These are phyloP conservation scores for Penicillium thymicola DNA, from an alignment of 2,329 filamentous ascomycete genomes.

Conservation along the genomic window DNA sequence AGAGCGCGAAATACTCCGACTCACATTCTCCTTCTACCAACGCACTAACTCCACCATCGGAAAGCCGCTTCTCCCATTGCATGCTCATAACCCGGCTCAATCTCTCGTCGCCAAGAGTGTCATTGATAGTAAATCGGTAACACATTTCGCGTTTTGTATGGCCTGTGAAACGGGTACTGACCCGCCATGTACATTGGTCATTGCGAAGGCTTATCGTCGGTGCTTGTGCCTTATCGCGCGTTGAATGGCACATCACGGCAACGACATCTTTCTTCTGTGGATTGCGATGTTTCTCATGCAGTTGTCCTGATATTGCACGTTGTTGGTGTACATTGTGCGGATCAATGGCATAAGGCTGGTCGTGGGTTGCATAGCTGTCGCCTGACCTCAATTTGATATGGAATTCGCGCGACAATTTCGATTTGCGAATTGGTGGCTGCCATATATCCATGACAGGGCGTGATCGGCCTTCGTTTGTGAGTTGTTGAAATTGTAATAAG, in stretches of 20 bases:
- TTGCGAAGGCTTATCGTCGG: background rate
- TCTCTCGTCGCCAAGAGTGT: background rate
- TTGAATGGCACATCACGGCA: background rate
- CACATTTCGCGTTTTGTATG: background rate
- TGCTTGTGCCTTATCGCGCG: background rate
- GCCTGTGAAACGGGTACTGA: background rate
- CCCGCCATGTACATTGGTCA: background rate
- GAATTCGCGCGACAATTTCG: background rate
- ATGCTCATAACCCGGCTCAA: background rate
- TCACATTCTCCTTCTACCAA: background rate
- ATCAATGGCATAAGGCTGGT: background rate
- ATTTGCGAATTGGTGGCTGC: background rate
- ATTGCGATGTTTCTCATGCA: background rate
- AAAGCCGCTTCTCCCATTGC: background rate
- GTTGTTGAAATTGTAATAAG: background rate
- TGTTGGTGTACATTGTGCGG: background rate
- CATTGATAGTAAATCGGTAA: background rate
- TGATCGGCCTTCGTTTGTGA: background rate
- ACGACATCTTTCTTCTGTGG: background rate
- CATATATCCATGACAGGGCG: background rate
- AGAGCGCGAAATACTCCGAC: background rate
- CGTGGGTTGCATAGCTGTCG: background rate
- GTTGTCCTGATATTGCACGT: background rate
- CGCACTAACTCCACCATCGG: background rate
- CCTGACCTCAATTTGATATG: background rate